Evolutionary conservation across 2,329 filamentous ascomycete genomes (phyloP).

Genomic region (Phialocephala subalpina): DNA sequence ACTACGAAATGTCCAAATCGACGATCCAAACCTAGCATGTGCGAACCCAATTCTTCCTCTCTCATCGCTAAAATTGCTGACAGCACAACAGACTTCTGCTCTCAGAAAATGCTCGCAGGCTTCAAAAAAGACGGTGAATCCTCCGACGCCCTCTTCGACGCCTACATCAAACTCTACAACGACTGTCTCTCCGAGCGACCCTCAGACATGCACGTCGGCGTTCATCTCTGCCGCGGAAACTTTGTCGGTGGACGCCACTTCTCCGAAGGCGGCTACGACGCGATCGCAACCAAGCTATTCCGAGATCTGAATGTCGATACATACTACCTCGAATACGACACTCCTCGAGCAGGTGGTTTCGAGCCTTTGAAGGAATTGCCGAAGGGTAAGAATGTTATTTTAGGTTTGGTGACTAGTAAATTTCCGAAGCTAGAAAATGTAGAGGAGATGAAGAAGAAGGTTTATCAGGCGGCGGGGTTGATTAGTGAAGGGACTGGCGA

Average conservation of each 20-base stretch:
- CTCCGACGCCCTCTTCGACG: constrained; percentile 74
- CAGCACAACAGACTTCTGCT: constrained; percentile 69
- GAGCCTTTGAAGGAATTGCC: constrained; percentile 70
- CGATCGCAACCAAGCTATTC: constrained; percentile 73
- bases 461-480: constrained; percentile 69
- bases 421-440: constrained; percentile 68
- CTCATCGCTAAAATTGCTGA: constrained; percentile 22
- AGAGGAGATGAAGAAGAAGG: constrained; percentile 66
- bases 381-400: constrained; percentile 67
- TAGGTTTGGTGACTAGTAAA: constrained; percentile 71
- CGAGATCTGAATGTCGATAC: constrained; percentile 68
- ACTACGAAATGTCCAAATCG: constrained; percentile 61
- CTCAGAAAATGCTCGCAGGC: constrained; percentile 73
- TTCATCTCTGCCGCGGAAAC: constrained; percentile 77
- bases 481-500: constrained; percentile 73
- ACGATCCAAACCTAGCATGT: constrained; percentile 70
- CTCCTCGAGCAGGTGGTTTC: constrained; percentile 69
- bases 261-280: constrained; percentile 71
- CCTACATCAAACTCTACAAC: constrained; percentile 82
- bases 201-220: constrained; percentile 76
- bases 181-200: constrained; percentile 70
- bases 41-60: constrained; percentile 40
- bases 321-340: constrained; percentile 76
- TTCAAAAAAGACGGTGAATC: constrained; percentile 75
- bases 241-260: constrained; percentile 73